Percentiles rank a stretch among this genome's conserved stretches.
phyloP scores from a whole-genome alignment of 2,329 filamentous ascomycete species.

The Incumbomyces lentus region DNA sequence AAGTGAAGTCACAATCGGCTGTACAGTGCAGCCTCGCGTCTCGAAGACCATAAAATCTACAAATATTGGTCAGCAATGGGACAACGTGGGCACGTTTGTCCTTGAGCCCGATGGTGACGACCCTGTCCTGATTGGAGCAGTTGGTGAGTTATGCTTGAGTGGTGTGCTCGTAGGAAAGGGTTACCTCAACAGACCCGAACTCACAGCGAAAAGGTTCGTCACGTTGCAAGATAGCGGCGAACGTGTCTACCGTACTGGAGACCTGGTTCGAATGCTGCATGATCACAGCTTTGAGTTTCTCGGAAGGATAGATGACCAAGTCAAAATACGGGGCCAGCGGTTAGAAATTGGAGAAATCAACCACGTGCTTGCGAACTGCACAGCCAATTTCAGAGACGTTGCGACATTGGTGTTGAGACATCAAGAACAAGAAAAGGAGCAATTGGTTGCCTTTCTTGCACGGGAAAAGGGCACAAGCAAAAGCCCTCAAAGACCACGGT shows the following conservation, averaged over 20 bases:
- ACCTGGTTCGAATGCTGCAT: conserved; percentile 70
- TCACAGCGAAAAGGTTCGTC: conserved; percentile 69
- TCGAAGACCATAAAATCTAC: conserved; percentile 67
- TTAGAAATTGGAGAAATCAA: conserved; percentile 90
- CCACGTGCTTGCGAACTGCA: conserved; percentile 59
- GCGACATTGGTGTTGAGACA: conserved; percentile 68
- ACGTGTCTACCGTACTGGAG: conserved; percentile 75
- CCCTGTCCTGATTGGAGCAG: conserved; percentile 64
- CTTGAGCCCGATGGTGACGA: conserved; percentile 57
- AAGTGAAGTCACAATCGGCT: conserved; percentile 85
- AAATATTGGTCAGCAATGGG: conserved; percentile 79
- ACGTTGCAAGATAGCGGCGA: conserved; percentile 46
- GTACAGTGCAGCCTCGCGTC: conserved; percentile 79
- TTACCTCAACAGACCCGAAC: conserved; percentile 69
- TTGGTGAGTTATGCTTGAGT: conserved; percentile 82
- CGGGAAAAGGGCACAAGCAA: conserved; percentile 18
- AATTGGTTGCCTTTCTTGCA: conserved; percentile 66
- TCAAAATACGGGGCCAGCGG: conserved; percentile 81
- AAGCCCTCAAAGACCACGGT: conserved; percentile 10
- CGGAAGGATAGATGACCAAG: conserved; percentile 79
- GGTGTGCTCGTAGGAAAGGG: conserved; percentile 81
- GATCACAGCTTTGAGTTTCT: conserved; percentile 80
- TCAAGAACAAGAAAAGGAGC: conserved; percentile 62
- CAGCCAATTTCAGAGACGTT: conserved; percentile 53
- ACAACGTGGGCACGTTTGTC: conserved; percentile 78